phyloP scores from a whole-genome alignment of 2,329 filamentous ascomycete species.

The Fusarium tuaranense region DNA sequence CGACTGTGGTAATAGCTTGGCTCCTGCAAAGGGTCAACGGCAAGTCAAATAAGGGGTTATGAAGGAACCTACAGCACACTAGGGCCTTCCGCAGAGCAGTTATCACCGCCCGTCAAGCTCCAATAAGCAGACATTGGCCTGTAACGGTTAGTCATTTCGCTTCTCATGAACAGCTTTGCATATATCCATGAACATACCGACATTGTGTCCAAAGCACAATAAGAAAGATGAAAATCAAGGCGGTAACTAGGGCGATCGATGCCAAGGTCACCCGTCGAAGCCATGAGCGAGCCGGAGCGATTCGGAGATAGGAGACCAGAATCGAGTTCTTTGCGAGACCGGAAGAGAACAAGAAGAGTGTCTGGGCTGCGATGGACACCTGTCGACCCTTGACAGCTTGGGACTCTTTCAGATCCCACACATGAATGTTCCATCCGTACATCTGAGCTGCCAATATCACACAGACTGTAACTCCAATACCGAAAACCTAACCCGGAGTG shows the following conservation, averaged over 20 bases:
- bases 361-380: constrained; percentile 55
- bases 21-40: constrained; percentile 28
- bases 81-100: constrained; percentile 48
- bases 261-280: constrained; percentile 49
- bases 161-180: background rate
- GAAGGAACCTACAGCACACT: constrained; percentile 38
- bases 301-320: constrained; percentile 53
- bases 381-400: constrained; percentile 48
- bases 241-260: constrained; percentile 44
- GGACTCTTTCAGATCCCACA: constrained; percentile 49
- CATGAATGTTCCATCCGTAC: constrained; percentile 54
- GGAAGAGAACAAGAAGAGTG: constrained; percentile 54
- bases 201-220: constrained; percentile 54
- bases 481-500: constrained; percentile 44
- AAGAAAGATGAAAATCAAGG: constrained; percentile 48
- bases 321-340: constrained; percentile 55
- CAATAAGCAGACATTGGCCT: constrained; percentile 43
- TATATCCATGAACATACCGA: constrained; percentile 37
- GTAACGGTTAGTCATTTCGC: background rate
- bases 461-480: constrained; percentile 49
- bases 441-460: constrained; percentile 50
- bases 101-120: constrained; percentile 31
- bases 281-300: constrained; percentile 49
- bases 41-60: too few relatives aligned
- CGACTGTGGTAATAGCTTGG: constrained; percentile 49